A percentile compares a stretch with the other conserved stretches of the same genome.
phyloP scores from a whole-genome alignment of 305 asterid genomes.

The Fraxinus floribunda region DNA sequence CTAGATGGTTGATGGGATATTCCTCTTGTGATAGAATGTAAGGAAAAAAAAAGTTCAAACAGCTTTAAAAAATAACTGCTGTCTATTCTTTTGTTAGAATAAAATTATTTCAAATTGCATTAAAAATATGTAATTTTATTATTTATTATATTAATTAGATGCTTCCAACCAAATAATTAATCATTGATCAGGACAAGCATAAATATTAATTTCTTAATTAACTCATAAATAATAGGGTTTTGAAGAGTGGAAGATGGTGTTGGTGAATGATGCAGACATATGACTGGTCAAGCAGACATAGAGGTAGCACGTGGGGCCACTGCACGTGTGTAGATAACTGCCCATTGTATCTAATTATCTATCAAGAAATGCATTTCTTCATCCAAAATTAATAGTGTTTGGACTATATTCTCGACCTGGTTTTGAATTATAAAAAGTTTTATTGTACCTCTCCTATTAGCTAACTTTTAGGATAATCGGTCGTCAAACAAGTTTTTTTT shows the following conservation, averaged over 20 bases:
- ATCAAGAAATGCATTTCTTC: not conserved
- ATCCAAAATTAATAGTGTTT: not conserved
- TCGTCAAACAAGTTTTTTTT: not conserved
- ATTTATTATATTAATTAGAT: not conserved
- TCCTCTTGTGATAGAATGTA: not conserved
- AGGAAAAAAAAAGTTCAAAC: not conserved
- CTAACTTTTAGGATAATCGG: not conserved
- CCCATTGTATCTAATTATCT: not conserved
- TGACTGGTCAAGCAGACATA: conserved; percentile 51
- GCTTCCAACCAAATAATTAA: not conserved
- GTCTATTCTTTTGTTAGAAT: not conserved
- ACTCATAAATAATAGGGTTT: conserved; percentile 3
- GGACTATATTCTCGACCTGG: not conserved
- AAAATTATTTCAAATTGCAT: conserved; percentile 1
- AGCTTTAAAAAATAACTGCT: conserved; percentile 1
- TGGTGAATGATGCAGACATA: conserved; percentile 47
- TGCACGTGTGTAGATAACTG: conserved; percentile 49
- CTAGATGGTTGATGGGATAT: not conserved
- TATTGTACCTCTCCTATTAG: not conserved
- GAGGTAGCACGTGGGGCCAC: conserved; percentile 49
- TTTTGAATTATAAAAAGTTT: too few species aligned
- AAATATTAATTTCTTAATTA: not conserved
- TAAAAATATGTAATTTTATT: not conserved
- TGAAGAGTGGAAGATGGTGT: conserved; percentile 21
- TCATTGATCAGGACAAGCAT: conserved; percentile 9